Percentiles rank a stretch among this genome's conserved stretches.
phyloP scores from a whole-genome alignment of 257 asterid species.

The Buddleja alternifolia region DNA sequence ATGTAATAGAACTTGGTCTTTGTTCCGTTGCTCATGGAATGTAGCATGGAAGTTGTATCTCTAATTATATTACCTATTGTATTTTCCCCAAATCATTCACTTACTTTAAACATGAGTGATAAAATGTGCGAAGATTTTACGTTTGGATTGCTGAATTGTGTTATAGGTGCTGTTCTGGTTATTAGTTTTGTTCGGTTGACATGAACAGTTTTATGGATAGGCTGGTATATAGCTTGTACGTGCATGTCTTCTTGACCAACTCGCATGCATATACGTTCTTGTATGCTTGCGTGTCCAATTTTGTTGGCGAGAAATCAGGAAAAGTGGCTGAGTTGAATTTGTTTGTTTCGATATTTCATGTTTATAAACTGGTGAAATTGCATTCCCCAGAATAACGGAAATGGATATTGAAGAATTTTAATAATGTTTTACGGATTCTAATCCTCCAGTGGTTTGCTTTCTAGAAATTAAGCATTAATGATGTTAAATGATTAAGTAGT shows the following conservation, averaged over 20 bases:
- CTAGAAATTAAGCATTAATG: not conserved
- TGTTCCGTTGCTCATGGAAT: not conserved
- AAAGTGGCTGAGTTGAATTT: constrained; percentile 6
- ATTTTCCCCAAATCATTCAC: not conserved
- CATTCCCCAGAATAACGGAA: not conserved
- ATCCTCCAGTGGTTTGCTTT: not conserved
- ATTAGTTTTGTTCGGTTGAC: constrained; percentile 1
- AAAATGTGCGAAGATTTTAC: not conserved
- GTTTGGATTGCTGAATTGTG: constrained; percentile 17
- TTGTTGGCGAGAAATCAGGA: constrained; percentile 10
- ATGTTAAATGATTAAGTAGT: not conserved
- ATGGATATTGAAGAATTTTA: not conserved
- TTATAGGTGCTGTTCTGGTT: constrained; percentile 3
- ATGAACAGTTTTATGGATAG: not conserved
- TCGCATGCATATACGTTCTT: not conserved
- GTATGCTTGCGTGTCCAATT: not conserved
- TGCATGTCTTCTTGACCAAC: not conserved
- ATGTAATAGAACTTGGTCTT: constrained; percentile 12
- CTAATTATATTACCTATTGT: not conserved
- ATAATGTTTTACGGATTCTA: not conserved
- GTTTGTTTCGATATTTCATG: not conserved
- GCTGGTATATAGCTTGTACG: not conserved
- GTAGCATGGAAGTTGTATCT: constrained; percentile 11
- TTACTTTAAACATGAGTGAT: not conserved
- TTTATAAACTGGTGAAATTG: not conserved